Evolutionary conservation across 2,329 filamentous ascomycete genomes (phyloP).

Genomic region (Septoria petroselini): DNA sequence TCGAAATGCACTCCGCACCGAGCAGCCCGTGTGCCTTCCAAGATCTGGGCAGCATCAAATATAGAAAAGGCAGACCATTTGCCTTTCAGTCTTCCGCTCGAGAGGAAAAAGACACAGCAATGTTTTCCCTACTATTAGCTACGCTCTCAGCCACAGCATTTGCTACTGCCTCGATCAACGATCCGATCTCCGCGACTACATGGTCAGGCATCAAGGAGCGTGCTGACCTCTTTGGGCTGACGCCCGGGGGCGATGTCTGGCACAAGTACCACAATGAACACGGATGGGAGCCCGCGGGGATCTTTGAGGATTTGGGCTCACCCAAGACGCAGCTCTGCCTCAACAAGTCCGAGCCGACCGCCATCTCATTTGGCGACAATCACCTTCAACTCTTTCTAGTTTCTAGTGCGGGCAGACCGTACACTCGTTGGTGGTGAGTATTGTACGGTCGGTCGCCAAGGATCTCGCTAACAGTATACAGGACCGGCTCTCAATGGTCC

Average conservation of each 20-base stretch:
- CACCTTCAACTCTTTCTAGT: background rate
- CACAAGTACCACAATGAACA: slow-evolving; percentile 5
- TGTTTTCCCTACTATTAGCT: no score
- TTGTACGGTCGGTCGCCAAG: no score
- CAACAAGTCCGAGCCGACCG: background rate
- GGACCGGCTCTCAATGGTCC: background rate
- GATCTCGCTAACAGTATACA: background rate
- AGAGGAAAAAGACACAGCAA: no score
- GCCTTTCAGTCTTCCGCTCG: no score
- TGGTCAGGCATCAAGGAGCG: slow-evolving; percentile 1
- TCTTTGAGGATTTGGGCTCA: background rate
- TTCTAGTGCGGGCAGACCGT: background rate
- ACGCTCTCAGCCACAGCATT: background rate
- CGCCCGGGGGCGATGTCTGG: background rate
- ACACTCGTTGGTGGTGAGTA: slow-evolving; percentile 2
- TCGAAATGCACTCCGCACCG: no score
- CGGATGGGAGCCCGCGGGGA: background rate
- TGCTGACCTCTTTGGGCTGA: background rate
- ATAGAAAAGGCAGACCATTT: no score
- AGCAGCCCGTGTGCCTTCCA: no score
- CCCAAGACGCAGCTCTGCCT: background rate
- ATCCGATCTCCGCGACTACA: background rate
- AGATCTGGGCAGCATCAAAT: no score
- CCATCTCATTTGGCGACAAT: background rate
- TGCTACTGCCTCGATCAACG: background rate